Evolutionary conservation across 2,329 filamentous ascomycete species (phyloP).

Genomic region (Ceratocystis destructans): DNA sequence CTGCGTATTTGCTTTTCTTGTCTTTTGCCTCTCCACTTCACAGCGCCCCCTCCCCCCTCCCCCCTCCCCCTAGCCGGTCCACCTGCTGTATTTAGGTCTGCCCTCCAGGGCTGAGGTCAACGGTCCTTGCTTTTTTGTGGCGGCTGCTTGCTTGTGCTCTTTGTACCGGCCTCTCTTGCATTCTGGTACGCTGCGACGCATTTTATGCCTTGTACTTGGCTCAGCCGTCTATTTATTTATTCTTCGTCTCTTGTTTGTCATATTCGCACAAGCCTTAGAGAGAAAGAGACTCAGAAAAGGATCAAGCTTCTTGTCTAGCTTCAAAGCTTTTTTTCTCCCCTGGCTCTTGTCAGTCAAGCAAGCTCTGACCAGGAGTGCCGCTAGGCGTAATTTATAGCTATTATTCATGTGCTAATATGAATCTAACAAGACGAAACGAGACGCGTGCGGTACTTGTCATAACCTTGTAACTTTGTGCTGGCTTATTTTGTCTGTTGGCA

Average conservation of each 20-base stretch:
- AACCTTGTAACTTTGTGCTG: no score
- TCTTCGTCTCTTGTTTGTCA: no score
- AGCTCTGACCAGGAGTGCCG: not conserved
- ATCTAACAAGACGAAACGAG: not conserved
- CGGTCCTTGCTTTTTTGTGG: no score
- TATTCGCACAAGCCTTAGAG: no score
- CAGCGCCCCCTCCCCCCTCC: no score
- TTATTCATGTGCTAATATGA: not conserved
- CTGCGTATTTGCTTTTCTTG: no score
- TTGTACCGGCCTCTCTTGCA: not conserved
- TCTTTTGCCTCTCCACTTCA: no score
- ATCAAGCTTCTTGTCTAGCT: constrained; percentile 4
- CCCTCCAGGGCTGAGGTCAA: no score
- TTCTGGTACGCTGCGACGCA: not conserved
- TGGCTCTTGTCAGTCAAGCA: not conserved
- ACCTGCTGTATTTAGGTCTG: no score
- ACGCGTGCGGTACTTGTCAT: not conserved
- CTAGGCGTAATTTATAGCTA: not conserved
- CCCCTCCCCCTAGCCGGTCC: no score
- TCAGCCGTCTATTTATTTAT: no score
- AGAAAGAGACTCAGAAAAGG: not conserved
- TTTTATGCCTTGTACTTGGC: not conserved
- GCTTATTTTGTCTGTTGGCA: not conserved
- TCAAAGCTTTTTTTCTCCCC: not conserved
- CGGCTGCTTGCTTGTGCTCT: no score